A percentile compares a stretch with the other conserved stretches of the same genome.
phyloP scores from a whole-genome alignment of 441 rosid genomes.

The Geranium incanum region DNA sequence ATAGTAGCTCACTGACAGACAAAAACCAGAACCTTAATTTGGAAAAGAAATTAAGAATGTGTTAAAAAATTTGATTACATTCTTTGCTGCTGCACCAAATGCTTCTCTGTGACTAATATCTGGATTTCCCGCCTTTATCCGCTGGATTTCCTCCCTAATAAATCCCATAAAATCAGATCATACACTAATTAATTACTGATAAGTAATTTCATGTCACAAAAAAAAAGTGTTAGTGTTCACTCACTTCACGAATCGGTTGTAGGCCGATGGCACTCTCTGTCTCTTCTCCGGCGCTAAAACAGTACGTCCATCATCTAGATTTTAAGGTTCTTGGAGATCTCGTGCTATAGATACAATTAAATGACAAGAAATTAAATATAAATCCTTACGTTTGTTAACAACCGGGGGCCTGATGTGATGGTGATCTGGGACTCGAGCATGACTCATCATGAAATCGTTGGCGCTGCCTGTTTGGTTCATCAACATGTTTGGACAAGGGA shows the following conservation, averaged over 20 bases:
- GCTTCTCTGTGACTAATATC: constrained; percentile 97
- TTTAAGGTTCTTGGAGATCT: neutral
- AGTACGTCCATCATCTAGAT: neutral
- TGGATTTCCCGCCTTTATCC: constrained; percentile 75
- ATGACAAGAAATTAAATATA: too few species aligned
- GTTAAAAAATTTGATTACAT: constrained; percentile 34
- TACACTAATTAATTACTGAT: neutral
- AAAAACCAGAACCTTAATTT: constrained; percentile 26
- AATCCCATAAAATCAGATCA: too few species aligned
- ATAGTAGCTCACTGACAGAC: constrained; percentile 8
- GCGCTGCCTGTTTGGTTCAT: constrained; percentile 24
- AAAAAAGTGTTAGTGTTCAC: constrained; percentile 16
- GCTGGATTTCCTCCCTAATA: neutral
- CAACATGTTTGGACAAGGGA: constrained; percentile 24
- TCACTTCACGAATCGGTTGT: constrained; percentile 83
- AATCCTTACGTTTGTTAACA: constrained; percentile 30
- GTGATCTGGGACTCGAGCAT: constrained; percentile 16
- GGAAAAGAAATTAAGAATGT: constrained; percentile 25
- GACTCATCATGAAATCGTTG: constrained; percentile 19
- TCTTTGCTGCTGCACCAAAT: constrained; percentile 95
- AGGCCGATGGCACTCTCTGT: constrained; percentile 50
- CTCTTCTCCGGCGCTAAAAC: constrained; percentile 91
- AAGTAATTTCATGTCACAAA: neutral
- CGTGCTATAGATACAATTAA: too few species aligned
- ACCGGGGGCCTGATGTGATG: constrained; percentile 26